phyloP scores from a whole-genome alignment of 371 early-diverging fungal genomes.

The Ordospora colligata region DNA sequence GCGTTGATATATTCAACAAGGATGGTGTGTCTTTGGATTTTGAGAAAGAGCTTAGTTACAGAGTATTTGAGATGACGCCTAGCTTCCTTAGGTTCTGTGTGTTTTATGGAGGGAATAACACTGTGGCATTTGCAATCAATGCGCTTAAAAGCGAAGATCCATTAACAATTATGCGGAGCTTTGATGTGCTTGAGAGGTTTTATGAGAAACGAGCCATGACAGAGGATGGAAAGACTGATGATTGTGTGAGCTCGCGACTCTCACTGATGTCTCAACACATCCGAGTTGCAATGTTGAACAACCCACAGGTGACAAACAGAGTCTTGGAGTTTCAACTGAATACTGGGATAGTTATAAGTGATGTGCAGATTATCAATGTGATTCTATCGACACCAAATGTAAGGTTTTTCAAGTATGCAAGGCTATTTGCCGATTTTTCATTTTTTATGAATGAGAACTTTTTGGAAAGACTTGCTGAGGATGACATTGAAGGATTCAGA shows the following conservation, averaged over 20 bases:
- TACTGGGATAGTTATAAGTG: slow-evolving; percentile 20
- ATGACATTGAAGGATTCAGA: slow-evolving; percentile 28
- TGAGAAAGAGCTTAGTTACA: slow-evolving; percentile 16
- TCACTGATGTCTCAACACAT: slow-evolving; percentile 36
- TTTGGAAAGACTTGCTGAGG: slow-evolving; percentile 44
- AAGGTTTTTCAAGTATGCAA: slow-evolving; percentile 45
- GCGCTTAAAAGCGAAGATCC: slow-evolving; percentile 48
- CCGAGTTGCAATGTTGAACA: slow-evolving; percentile 38
- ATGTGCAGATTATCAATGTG: slow-evolving; percentile 40
- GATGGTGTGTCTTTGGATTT: slow-evolving; percentile 8
- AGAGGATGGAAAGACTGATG: not conserved
- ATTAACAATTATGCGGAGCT: slow-evolving; percentile 20
- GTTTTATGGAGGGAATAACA: not conserved
- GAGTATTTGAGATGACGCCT: slow-evolving; percentile 12
- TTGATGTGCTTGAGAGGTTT: slow-evolving; percentile 30
- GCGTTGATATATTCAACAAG: slow-evolving; percentile 20
- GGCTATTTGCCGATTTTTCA: slow-evolving; percentile 51
- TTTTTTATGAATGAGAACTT: slow-evolving; percentile 47
- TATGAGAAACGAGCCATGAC: not conserved
- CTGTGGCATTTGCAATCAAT: slow-evolving; percentile 15
- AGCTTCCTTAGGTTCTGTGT: slow-evolving; percentile 35
- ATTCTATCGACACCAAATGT: slow-evolving; percentile 1
- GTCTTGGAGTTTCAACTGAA: slow-evolving; percentile 41
- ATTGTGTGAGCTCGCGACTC: not conserved
- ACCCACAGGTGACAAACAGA: slow-evolving; percentile 5